These are phyloP conservation scores for Aspergillus fischeri DNA, from an alignment of 2,329 filamentous ascomycete species.

Conservation along the genomic window DNA sequence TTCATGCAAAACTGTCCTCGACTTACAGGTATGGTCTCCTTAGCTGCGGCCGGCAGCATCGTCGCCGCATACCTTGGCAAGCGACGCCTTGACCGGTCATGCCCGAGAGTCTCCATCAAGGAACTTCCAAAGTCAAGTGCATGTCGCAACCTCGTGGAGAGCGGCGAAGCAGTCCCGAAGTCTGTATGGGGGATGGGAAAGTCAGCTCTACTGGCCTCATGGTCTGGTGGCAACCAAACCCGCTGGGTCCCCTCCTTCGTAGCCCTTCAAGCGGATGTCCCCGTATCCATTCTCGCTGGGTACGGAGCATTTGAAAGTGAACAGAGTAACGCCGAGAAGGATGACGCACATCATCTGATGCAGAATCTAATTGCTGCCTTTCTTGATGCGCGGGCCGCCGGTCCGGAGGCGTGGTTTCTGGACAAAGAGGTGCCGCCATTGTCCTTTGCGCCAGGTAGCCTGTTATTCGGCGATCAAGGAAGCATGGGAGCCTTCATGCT, in stretches of 20 bases:
- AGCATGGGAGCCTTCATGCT: background rate
- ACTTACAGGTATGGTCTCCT: background rate
- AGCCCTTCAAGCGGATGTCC: conserved; percentile 2
- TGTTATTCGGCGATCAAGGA: background rate
- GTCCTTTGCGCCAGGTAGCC: background rate
- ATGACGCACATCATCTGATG: background rate
- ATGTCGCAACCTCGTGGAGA: background rate
- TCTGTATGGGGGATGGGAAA: background rate
- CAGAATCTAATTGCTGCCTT: background rate
- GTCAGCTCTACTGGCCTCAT: background rate
- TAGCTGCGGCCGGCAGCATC: background rate
- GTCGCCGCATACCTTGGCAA: background rate
- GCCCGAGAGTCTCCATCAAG: background rate
- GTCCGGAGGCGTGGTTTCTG: background rate
- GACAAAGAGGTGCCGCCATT: background rate
- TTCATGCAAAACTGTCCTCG: background rate
- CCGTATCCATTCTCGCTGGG: background rate
- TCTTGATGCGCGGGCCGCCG: background rate
- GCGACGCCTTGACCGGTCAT: background rate
- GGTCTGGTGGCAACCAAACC: background rate
- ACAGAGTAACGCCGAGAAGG: background rate
- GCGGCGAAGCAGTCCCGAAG: background rate
- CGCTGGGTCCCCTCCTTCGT: conserved; percentile 4
- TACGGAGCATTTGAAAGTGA: background rate
- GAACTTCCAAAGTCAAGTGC: background rate